Evolutionary conservation across 2,329 filamentous ascomycete genomes (phyloP).

Genomic region (Colletotrichum sp.): DNA sequence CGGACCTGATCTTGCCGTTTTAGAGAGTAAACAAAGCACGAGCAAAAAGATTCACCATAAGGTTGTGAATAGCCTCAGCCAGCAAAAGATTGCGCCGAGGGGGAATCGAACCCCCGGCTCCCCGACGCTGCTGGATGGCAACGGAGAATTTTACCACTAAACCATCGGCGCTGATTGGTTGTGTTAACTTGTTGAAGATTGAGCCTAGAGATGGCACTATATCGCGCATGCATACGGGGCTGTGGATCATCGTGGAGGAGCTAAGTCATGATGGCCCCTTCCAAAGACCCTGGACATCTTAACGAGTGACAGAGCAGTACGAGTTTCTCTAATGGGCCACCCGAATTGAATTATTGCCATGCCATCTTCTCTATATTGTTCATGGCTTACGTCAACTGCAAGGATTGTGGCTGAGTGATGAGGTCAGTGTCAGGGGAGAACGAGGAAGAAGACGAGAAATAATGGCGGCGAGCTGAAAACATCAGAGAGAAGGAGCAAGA

Average conservation of each 20-base stretch:
- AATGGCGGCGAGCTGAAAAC: rapidly evolving
- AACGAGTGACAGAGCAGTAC: neutral
- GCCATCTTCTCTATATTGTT: neutral
- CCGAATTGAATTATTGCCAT: neutral
- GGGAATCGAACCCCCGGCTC: slow-evolving; percentile 1
- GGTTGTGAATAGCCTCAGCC: neutral
- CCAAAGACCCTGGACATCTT: neutral
- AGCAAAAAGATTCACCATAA: neutral
- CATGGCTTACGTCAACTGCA: neutral
- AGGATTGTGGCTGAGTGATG: neutral
- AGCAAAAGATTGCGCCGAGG: neutral
- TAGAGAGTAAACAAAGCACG: too few relatives aligned
- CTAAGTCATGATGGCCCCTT: neutral
- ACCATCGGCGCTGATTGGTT: neutral
- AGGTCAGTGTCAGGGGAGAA: rapidly evolving
- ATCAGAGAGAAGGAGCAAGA: neutral
- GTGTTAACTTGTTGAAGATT: rapidly evolving
- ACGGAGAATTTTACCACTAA: slow-evolving; percentile 9
- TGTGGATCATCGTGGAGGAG: neutral
- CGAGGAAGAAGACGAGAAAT: neutral
- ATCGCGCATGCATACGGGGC: neutral
- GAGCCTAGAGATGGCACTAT: rapidly evolving
- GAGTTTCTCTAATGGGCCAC: rapidly evolving
- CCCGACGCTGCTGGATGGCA: neutral
- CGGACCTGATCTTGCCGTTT: neutral